phyloP scores from a whole-genome alignment of 306 rosid genomes.

The Rosa chinensis region DNA sequence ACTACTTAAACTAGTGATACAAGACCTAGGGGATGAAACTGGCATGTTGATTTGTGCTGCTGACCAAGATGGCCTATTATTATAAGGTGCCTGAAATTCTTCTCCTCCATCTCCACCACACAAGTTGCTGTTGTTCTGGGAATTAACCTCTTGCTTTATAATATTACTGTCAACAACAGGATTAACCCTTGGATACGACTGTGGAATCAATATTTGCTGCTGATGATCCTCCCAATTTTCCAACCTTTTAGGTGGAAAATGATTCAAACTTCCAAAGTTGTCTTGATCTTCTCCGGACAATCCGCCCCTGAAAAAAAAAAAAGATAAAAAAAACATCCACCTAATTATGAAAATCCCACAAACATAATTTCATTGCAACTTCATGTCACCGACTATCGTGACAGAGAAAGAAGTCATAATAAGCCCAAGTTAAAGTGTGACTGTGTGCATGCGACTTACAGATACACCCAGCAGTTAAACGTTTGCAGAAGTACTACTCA shows the following conservation, averaged over 20 bases:
- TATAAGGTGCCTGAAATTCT: constrained; percentile 33
- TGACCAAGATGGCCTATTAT: constrained; percentile 41
- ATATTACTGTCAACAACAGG: constrained; percentile 29
- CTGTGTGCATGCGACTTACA: not conserved
- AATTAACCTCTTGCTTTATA: constrained; percentile 53
- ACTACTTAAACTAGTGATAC: constrained; percentile 43
- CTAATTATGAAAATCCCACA: not conserved
- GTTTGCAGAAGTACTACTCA: not conserved
- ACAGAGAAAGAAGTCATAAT: not conserved
- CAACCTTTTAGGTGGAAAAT: constrained; percentile 45
- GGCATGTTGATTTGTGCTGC: constrained; percentile 42
- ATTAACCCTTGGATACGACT: constrained; percentile 12
- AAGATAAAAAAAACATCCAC: not conserved
- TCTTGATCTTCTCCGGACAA: constrained; percentile 55
- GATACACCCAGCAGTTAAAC: not conserved
- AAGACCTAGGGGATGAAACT: constrained; percentile 60
- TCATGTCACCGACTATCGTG: not conserved
- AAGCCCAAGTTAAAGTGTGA: not conserved
- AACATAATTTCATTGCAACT: not conserved
- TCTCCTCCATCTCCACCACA: constrained; percentile 35
- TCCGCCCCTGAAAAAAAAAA: constrained; percentile 49
- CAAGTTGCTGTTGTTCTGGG: constrained; percentile 39
- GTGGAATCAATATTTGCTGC: constrained; percentile 9
- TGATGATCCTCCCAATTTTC: constrained; percentile 57
- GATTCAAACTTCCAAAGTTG: constrained; percentile 32